These are phyloP conservation scores for Luzula sylvatica DNA, from an alignment of 176 grass and related monocot genomes.

Conservation along the genomic window DNA sequence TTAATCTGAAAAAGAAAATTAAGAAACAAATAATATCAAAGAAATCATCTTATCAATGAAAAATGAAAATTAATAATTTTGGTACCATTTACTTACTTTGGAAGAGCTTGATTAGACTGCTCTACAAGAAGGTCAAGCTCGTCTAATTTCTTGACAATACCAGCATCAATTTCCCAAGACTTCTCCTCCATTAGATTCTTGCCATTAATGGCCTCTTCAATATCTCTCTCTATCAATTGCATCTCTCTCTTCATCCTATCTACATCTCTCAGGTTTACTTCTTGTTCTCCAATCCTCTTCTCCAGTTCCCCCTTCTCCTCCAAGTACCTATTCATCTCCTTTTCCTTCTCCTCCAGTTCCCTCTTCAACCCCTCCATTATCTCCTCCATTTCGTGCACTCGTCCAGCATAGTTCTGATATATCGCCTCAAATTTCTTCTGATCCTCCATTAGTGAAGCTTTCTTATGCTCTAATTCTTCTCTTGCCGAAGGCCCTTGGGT, in stretches of 20 bases:
- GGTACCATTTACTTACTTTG: conserved; percentile 31
- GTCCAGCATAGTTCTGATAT: conserved; percentile 42
- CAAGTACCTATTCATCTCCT: conserved; percentile 13
- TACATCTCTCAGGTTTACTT: conserved; percentile 43
- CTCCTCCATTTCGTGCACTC: conserved; percentile 47
- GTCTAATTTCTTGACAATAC: conserved; percentile 36
- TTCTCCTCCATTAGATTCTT: conserved; percentile 49
- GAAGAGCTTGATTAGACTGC: conserved; percentile 58
- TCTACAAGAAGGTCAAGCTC: conserved; percentile 41
- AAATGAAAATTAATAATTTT: not conserved
- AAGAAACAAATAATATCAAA: not conserved
- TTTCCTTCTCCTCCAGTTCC: conserved; percentile 46
- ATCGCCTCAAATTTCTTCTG: conserved; percentile 61
- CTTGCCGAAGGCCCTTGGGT: conserved; percentile 28
- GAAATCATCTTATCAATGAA: not conserved
- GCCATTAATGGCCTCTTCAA: conserved; percentile 33
- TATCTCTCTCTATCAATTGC: conserved; percentile 41
- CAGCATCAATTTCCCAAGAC: conserved; percentile 63
- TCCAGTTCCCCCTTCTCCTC: conserved; percentile 44
- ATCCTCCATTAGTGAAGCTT: conserved; percentile 34
- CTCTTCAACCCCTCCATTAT: conserved; percentile 24
- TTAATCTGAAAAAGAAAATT: conserved; percentile 50
- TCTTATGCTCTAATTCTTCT: conserved; percentile 32
- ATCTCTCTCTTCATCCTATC: conserved; percentile 72
- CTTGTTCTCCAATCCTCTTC: conserved; percentile 45